Conservation (phyloP, 768 basidiomycete species). For the Epithele typhae region DNA sequence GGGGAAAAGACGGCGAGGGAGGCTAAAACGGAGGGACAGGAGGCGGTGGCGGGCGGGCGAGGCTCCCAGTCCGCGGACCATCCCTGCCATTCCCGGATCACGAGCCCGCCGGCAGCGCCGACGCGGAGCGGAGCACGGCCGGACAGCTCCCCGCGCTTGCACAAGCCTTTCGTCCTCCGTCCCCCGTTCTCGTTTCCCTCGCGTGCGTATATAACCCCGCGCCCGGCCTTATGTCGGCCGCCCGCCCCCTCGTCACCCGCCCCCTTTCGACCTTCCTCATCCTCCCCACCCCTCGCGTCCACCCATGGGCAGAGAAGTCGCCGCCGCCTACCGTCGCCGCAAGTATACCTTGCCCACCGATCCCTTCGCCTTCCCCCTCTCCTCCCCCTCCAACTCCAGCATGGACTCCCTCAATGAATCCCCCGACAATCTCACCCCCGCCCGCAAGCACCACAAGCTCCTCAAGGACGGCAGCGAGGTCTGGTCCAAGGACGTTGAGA, state of each 20-base stretch:
- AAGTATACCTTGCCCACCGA: slow-evolving; percentile 24
- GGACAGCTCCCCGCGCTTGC: slow-evolving; percentile 14
- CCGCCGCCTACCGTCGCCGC: slow-evolving; percentile 26
- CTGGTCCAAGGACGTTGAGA: slow-evolving; percentile 78
- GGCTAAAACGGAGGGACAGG: slow-evolving; percentile 14
- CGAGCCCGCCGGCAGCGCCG: slow-evolving; percentile 17
- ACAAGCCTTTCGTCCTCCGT: neutral
- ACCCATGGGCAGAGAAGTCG: slow-evolving; percentile 21
- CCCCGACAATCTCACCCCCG: slow-evolving; percentile 56
- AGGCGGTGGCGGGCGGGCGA: slow-evolving; percentile 4
- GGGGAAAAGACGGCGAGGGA: neutral
- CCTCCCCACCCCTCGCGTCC: slow-evolving; percentile 15
- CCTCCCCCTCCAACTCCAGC: slow-evolving; percentile 13
- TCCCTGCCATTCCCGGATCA: slow-evolving; percentile 25
- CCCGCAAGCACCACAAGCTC: slow-evolving; percentile 80
- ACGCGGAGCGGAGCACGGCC: slow-evolving; percentile 9
- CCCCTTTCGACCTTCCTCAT: slow-evolving; percentile 28
- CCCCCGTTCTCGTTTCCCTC: slow-evolving; percentile 3
- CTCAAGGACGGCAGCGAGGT: slow-evolving; percentile 81
- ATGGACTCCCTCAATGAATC: slow-evolving; percentile 21
- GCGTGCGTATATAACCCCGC: slow-evolving; percentile 19
- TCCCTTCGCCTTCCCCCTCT: slow-evolving; percentile 21
- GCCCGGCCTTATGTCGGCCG: slow-evolving; percentile 21
- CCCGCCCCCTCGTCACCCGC: slow-evolving; percentile 3
- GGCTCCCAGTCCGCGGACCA: slow-evolving; percentile 24